These are phyloP conservation scores for Fusarium concolor DNA, from an alignment of 2,329 filamentous ascomycete species.

Conservation along the genomic window DNA sequence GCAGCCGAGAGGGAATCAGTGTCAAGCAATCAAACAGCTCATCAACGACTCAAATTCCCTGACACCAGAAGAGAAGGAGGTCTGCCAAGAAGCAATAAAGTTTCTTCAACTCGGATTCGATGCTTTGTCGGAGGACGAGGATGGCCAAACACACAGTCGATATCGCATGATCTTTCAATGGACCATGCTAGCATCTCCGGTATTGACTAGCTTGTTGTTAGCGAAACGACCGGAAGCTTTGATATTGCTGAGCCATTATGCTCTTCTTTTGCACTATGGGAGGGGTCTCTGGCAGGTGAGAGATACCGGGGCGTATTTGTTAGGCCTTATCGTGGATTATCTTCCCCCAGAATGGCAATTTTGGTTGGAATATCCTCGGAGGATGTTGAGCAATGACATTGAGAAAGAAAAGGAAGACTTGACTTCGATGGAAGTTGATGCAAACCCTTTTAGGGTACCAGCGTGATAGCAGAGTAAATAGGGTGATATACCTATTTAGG, in stretches of 20 bases:
- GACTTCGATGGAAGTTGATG: too few relatives aligned
- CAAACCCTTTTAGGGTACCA: too few relatives aligned
- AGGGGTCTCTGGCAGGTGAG: constrained; percentile 23
- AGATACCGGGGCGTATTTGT: constrained; percentile 12
- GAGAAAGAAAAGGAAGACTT: background rate
- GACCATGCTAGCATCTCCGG: constrained; percentile 23
- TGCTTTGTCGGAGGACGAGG: background rate
- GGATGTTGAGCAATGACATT: background rate
- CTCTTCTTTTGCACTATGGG: constrained; percentile 19
- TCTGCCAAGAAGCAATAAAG: background rate
- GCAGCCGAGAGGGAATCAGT: background rate
- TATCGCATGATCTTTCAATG: constrained; percentile 33
- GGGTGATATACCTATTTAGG: too few relatives aligned
- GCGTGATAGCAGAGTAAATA: too few relatives aligned
- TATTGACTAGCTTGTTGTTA: background rate
- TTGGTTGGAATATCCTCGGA: constrained; percentile 15
- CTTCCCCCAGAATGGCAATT: constrained; percentile 23
- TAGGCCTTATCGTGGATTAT: constrained; percentile 12
- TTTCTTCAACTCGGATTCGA: constrained; percentile 31
- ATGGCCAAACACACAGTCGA: fast-evolving
- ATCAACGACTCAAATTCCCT: background rate
- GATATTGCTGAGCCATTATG: constrained; percentile 22
- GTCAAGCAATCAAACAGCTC: background rate
- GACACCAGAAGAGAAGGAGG: background rate
- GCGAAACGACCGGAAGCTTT: constrained; percentile 2